A percentile compares a stretch with the other conserved stretches of the same genome.
These are phyloP conservation scores for Hypoxylon rickii DNA, from an alignment of 495 filamentous ascomycete genomes.

Conservation along the genomic window DNA sequence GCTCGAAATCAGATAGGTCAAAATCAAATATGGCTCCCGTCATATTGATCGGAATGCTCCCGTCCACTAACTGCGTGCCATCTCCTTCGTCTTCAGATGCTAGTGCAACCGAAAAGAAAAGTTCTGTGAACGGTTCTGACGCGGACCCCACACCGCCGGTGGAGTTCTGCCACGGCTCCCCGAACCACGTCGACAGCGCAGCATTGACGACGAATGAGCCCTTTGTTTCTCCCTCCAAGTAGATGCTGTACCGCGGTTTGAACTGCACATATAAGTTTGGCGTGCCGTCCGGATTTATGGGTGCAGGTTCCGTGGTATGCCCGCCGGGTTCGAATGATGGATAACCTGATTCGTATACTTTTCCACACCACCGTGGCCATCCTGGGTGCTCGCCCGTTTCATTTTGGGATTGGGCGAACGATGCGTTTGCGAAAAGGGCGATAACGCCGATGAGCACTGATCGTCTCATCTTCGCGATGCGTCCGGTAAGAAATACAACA, in stretches of 20 bases:
- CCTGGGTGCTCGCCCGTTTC: conserved; percentile 49
- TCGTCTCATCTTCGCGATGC: conserved; percentile 3
- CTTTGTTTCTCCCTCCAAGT: conserved; percentile 56
- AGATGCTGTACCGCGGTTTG: conserved; percentile 64
- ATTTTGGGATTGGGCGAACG: conserved; percentile 25
- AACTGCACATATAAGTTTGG: conserved; percentile 61
- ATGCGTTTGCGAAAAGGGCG: neutral
- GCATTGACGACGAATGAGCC: conserved; percentile 67
- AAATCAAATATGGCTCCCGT: conserved; percentile 54
- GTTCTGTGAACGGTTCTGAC: conserved; percentile 27
- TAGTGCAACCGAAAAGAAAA: conserved; percentile 46
- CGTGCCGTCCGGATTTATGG: conserved; percentile 42
- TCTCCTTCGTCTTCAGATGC: conserved; percentile 28
- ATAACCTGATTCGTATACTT: conserved; percentile 61
- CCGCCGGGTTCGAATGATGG: conserved; percentile 66
- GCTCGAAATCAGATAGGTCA: conserved; percentile 48
- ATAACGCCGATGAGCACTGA: neutral
- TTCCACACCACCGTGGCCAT: conserved; percentile 63
- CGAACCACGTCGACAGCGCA: conserved; percentile 55
- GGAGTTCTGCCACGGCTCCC: conserved; percentile 47
- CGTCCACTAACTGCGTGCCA: conserved; percentile 38
- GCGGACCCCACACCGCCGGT: conserved; percentile 16
- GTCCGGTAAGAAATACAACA: neutral
- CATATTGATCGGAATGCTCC: conserved; percentile 50
- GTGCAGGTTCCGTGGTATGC: conserved; percentile 52